Evolutionary conservation across 768 basidiomycete genomes (phyloP), one percentile per base, ranked within the genome.

Genomic region (Tylopilus plumbeoviolaceoides): DNA sequence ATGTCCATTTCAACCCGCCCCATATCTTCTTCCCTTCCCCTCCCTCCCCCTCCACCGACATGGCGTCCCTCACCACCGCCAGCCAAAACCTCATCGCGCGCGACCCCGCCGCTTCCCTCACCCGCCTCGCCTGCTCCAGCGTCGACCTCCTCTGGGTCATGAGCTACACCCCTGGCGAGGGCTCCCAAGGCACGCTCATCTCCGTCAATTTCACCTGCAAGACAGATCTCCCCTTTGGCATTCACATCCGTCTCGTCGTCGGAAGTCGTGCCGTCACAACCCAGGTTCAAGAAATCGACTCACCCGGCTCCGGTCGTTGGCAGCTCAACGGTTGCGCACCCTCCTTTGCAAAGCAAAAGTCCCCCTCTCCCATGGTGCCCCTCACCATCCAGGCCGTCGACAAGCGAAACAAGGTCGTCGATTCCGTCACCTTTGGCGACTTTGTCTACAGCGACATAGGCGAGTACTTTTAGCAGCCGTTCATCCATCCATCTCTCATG

Each of bases 161-260:
- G 58, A 79, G 77, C 55, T 90, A 81, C 68, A 71, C 78, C 12
- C 87, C 87, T 9, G 67, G 75, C 18, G 79, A 85, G 64, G 91
- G 89, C 53, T 76, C 78, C 56, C 69, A 75, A 20, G 85, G 84
- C 51, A 76, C 80, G 0, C 81, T 78, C 46, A 79, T 93, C 63
- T 75, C 80, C 33, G 82, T 87, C 57, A 73, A 77, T 10, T 79
- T 81, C 50, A 68, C 76, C 7, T 69, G 69, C 50, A 64, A 59
- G 28, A 48, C 58, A 4, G 63, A 64, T 12, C 48, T 61, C 0
- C 58, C 58, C 4, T 1, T 60, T 3, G 68, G 58, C 1, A 76
- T 87, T 35, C 83, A 78, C 54, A 79, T 91, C 21, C 82, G 91
- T 47, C 81, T 93, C 57, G 82, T 91, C 59, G 75, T 93, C 57